A percentile compares a stretch with the other conserved stretches of the same genome.
phyloP scores from a whole-genome alignment of 176 grass and related monocot genomes.

The Elaeis guineensis region DNA sequence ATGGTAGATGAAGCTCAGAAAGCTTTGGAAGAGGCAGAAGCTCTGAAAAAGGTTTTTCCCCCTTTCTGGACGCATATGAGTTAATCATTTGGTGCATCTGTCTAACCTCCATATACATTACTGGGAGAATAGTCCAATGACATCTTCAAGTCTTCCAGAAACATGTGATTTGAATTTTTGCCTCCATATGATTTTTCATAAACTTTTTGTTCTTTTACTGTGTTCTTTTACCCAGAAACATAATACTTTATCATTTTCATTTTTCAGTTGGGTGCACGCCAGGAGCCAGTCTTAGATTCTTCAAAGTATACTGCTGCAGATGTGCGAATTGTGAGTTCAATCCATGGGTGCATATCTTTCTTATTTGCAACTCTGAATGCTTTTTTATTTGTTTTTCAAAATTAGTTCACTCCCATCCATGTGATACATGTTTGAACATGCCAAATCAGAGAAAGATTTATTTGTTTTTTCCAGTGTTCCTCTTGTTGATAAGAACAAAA shows the following conservation, averaged over 20 bases:
- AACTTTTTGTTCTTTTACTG: neutral
- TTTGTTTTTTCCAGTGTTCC: no score
- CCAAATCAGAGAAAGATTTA: no score
- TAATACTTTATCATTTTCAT: neutral
- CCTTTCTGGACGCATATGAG: neutral
- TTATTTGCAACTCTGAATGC: no score
- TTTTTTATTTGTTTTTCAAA: no score
- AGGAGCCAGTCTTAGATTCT: slow-evolving; percentile 14
- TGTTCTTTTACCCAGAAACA: neutral
- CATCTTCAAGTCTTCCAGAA: no score
- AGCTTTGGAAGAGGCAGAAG: slow-evolving; percentile 29
- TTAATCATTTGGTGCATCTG: neutral
- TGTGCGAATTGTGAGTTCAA: slow-evolving; percentile 22
- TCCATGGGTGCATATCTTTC: no score
- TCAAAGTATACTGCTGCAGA: slow-evolving; percentile 18
- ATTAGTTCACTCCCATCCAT: no score
- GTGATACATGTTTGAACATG: no score
- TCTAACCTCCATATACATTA: no score
- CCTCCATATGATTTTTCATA: neutral
- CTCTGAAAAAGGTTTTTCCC: slow-evolving; percentile 24
- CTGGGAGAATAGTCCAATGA: no score
- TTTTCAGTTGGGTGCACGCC: slow-evolving; percentile 15
- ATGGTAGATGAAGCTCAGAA: slow-evolving; percentile 30
- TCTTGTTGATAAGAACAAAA: no score
- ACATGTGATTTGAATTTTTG: neutral